These are phyloP conservation scores for Salix dunnii DNA, from an alignment of 345 rosid genomes.

Conservation along the genomic window DNA sequence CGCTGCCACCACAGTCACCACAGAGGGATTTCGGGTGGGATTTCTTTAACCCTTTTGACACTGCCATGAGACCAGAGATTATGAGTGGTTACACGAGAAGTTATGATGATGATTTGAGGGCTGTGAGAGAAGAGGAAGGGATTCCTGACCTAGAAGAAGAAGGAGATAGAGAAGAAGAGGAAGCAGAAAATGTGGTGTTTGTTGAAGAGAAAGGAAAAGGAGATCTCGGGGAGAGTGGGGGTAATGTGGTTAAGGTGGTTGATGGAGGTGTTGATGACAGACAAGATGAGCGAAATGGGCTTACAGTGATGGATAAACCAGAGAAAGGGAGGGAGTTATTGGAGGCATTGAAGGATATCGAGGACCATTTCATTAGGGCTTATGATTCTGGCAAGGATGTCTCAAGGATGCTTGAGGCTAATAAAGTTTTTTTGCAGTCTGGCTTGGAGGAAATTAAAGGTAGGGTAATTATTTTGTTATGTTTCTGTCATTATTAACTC, in stretches of 20 bases:
- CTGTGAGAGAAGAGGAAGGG: constrained; percentile 66
- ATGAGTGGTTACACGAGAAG: constrained; percentile 42
- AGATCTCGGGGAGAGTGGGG: constrained; percentile 26
- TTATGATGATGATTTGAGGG: constrained; percentile 53
- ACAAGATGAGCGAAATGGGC: constrained; percentile 43
- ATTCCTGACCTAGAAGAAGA: constrained; percentile 76
- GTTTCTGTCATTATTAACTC: neutral
- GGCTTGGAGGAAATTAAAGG: constrained; percentile 62
- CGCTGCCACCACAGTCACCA: constrained; percentile 38
- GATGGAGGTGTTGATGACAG: constrained; percentile 26
- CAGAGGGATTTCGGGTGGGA: constrained; percentile 70
- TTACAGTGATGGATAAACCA: constrained; percentile 40
- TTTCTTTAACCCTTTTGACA: constrained; percentile 62
- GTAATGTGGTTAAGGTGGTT: constrained; percentile 26
- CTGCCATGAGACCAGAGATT: constrained; percentile 46
- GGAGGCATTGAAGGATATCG: constrained; percentile 67
- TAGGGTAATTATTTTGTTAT: constrained; percentile 8
- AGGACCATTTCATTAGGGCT: constrained; percentile 65
- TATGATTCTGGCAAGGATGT: constrained; percentile 70
- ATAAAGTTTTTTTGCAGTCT: constrained; percentile 47
- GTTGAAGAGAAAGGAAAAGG: constrained; percentile 11
- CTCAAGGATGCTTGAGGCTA: constrained; percentile 68
- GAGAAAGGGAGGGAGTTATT: constrained; percentile 63
- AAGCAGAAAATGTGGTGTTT: constrained; percentile 22
- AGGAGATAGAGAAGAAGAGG: constrained; percentile 24